Conservation (phyloP, 2,329 filamentous ascomycete genomes). For the Trematosphaeria pertusa region DNA sequence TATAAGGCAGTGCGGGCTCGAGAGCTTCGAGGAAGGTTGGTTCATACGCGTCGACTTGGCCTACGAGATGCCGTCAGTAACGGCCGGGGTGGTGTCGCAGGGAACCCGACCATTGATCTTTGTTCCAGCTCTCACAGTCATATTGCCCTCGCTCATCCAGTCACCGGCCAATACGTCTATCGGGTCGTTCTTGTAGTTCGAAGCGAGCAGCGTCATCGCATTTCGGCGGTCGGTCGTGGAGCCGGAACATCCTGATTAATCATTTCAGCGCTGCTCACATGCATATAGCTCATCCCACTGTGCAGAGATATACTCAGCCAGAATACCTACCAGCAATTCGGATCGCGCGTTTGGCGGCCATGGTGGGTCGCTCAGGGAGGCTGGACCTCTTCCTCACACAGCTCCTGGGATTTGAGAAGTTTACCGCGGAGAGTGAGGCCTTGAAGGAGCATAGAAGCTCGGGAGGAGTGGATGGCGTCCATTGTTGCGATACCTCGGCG, state of each 20-base stretch:
- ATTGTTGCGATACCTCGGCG: too few species aligned
- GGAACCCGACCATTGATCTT: conserved; percentile 35
- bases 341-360: conserved; percentile 25
- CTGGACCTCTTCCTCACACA: background rate
- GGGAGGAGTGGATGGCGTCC: background rate
- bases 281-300: background rate
- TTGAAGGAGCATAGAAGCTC: conserved; percentile 7
- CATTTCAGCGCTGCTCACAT: background rate
- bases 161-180: conserved; percentile 43
- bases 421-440: background rate
- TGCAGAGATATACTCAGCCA: background rate
- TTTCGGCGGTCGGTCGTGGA: conserved; percentile 41
- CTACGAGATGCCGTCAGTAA: conserved; percentile 16
- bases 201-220: conserved; percentile 39
- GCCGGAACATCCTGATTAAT: conserved; percentile 36
- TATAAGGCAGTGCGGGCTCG: conserved; percentile 46
- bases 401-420: too few species aligned
- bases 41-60: conserved; percentile 55
- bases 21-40: conserved; percentile 60
- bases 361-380: conserved; percentile 18
- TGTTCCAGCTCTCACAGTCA: conserved; percentile 34
- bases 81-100: background rate
- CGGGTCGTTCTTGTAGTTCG: conserved; percentile 34
- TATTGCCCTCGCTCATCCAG: conserved; percentile 43
- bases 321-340: conserved; percentile 27